Evolutionary conservation across 225 moss, liverwort and hornwort genomes (phyloP), one percentile per base, ranked within the genome.

Genomic region (Asterella californica): DNA sequence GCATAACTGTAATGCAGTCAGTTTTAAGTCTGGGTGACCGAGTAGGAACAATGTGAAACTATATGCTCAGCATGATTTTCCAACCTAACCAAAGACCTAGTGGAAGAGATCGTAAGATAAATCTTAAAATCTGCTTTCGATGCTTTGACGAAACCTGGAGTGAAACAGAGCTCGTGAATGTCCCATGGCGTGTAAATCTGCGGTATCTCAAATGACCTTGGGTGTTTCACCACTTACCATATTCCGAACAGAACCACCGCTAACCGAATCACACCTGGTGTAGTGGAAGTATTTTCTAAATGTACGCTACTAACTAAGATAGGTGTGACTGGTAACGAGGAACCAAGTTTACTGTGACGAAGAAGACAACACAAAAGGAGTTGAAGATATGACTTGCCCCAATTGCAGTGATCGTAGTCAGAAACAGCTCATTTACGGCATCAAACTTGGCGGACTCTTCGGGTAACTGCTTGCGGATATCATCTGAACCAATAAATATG

Each of bases 401-500:
- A 37, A 85, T 80, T 59, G 86, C 76, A 36, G 84, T 82, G 83
- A 91, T 90, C 38, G 84, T 83, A 32, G 38, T 80, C 52, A 87
- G 67, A 73, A 91, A 93, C 17, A 76, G 53, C 34, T 90, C 88
- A 81, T 93, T 91, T 37, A 90, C 85, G 33, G 72, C 83, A 68
- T 93, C 91, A 88, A 93, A 93, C 78, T 87, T 83, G 36, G 84
- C 90, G 80, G 93, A 91, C 81, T 93, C 93, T 50, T 73, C 87
- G 25, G 90, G 91, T 55, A 93, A 77, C 57, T 93, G 93, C 81
- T 91, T 93, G 45, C 85, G 88, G 38, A 93, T 93, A 80, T 93
- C 91, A 68, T 93, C 93, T 37, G 93, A 93, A 33, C 91, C 93
- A 70, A 93, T 85, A 83, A 93, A 91, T 77, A 93, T 93, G 42